Base-by-base conservation (phyloP, 2,329 filamentous ascomycete species). In the Epichloe baconii region DNA sequence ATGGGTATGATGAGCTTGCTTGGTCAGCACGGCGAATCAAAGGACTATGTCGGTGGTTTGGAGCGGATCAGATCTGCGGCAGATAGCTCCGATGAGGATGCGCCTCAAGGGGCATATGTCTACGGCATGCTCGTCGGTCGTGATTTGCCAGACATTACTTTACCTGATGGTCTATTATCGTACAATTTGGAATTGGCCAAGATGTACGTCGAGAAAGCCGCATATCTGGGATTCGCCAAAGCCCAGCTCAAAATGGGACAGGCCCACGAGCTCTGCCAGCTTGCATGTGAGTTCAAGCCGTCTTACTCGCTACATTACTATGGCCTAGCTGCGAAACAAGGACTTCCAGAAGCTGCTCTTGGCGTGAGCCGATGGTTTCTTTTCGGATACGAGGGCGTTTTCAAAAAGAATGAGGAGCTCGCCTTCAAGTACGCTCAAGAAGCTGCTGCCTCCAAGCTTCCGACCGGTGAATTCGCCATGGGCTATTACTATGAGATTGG, bases 311-410 rank as follows among this genome's bases (percentile, higher is more conserved):
- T 98, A 50, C 93, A 98, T 65, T 98, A 98, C 71, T 96, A 97
- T 62, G 88, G 88, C 38, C 76, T 98, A 35, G 91, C 93, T 21
- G 86, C 93, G 12, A 83, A 86, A 57, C 93, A 97, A 69, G 91
- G 90, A 17, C 89, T 97, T 61, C 76, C 89, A 0, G 93, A 98
- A 65, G 93, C 91, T 0, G 89, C 95, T 54, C 86, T 98, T 69
- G 89, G 91, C 31, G 89, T 98, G 54, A 97, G 91, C 68, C 93
- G 95, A 68, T 98, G 93, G 93, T 98, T 97, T 64, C 76, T 98
- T 31, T 97, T 95, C 62, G 93, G 93, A 3, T 90, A 93, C 57
- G 91, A 97, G 58, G 85, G 85, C 21, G 77, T 94, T 6, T 96
- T 98, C 63, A 80, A 87, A 54, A 97, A 97, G 75, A 97, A 96